Base-by-base conservation (phyloP, 208 protist species). In the Balamuthia mandrillaris region DNA sequence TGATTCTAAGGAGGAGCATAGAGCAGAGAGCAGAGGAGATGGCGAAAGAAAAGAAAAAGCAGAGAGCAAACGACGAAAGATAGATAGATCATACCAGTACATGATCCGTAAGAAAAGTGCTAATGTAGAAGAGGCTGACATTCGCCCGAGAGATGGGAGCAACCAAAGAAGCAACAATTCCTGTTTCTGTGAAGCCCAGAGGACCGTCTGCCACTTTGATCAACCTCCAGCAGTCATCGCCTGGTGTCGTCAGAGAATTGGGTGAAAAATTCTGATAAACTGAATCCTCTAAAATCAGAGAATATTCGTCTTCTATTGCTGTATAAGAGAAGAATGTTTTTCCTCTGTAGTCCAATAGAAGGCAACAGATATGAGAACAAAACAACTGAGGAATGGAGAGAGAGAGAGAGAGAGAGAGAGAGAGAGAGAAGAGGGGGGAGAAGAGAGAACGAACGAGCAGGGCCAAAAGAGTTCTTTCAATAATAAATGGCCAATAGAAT, bases 171-270 rank as follows among this genome's bases (percentile, higher is more conserved):
- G 51, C 37, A 66, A 33, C 75, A 31, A 82, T 82, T 33, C 75
- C 75, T 9, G 51, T 31, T 35, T 82, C 75, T 44, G 60, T 52
- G 24, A 82, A 82, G 51, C 75, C 75, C 51, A 82, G 54, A 12
- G 75, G 75, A 0, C 75, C 75, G 9, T 82, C 75, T 35, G 41
- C 75, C n/a, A 82, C 75, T 37, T 82, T 82, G 47, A 82, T 47
- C 35, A 82, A 37, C 39, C 24, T 39, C 75, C 75, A 82, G 35
- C 35, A 42, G 27, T n/a, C n/a, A n/a, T 82, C 75, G 9, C 75
- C 39, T 35, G 37, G n/a, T n/a, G n/a, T n/a, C n/a, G n/a, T n/a
- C n/a, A n/a, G n/a, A n/a, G n/a, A n/a, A n/a, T n/a, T n/a, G n/a
- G n/a, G n/a, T n/a, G n/a, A n/a, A n/a, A n/a, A n/a, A n/a, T n/a